Evolutionary conservation across 1,139 yeast genomes (phyloP), one percentile per base, ranked within the genome.

Genomic region (Geotrichum reessii): DNA sequence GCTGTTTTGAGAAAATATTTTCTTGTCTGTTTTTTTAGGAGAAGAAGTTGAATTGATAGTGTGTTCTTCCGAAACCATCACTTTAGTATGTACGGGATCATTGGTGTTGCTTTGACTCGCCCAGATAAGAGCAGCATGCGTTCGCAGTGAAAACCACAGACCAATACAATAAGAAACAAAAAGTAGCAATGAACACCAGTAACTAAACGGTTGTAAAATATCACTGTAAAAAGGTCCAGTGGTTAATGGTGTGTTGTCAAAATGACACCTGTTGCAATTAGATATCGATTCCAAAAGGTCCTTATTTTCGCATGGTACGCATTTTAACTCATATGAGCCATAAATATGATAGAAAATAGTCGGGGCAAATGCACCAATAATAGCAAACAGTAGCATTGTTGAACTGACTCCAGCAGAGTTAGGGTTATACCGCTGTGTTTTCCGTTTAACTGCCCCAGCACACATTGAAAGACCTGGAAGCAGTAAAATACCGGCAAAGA

Each of bases 401-500:
- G 97, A 90, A 3, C 96, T 88, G 1, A 93, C 99, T 61, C 99
- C 97, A 0, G 99, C 99, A 60, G 96, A 87, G 53, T 93, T 84
- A 0, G 99, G 99, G 69, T 93, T 93, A 71, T 93, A 93, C 59
- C 97, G 75, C 71, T 93, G 99, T 0, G 99, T 93, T 69, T 93
- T 93, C 58, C 97, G 76, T 62, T 84, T 86, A 50, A 90, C 74
- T 0, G 98, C 97, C 61, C 99, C 99, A 28, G 96, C 95, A 73
- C 97, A 89, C 99, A 93, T 93, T 1, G 97, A 90, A 52, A 91
- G 76, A 0, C 99, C 99, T 0, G 99, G 99, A 64, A 93, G 76
- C 51, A 93, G 78, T 53, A 93, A 74, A 0, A 93, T 96, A 62
- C 96, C 99, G 53, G 96, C 99, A 51, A 93, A 73, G 60, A 93